Conservation (phyloP, 2,329 filamentous ascomycete species). For the Trichothecium sympodiale region DNA sequence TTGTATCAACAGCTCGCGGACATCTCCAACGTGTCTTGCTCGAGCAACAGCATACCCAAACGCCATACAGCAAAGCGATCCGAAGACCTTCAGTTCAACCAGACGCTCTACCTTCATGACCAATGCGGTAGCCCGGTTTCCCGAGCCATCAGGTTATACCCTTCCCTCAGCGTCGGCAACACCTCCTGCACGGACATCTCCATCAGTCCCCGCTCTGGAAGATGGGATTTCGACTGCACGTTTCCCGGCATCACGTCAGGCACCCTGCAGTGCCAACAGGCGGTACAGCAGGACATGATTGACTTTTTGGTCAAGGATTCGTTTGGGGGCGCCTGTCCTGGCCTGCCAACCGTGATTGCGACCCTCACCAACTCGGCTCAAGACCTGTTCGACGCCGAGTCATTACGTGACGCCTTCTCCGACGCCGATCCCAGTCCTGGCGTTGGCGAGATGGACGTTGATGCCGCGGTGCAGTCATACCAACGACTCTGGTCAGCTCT, state of each 20-base stretch:
- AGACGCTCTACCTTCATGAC: conserved; percentile 20
- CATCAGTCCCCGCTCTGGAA: conserved; percentile 15
- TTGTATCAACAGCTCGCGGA: conserved; percentile 21
- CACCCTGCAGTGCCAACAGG: conserved; percentile 16
- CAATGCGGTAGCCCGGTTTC: conserved; percentile 21
- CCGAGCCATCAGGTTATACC: conserved; percentile 15
- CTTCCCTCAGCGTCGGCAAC: conserved; percentile 18
- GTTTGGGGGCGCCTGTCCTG: conserved; percentile 22
- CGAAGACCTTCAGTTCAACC: conserved; percentile 17
- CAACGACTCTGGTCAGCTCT: conserved; percentile 2
- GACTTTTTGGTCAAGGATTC: conserved; percentile 22
- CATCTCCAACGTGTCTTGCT: conserved; percentile 19
- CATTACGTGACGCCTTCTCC: conserved; percentile 8
- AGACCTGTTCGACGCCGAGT: conserved; percentile 16
- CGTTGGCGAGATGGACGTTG: conserved; percentile 3
- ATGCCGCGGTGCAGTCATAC: conserved; percentile 5
- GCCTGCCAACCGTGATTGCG: conserved; percentile 21
- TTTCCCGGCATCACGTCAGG: conserved; percentile 21
- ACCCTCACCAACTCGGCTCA: conserved; percentile 16
- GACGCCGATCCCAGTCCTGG: background rate
- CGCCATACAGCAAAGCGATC: conserved; percentile 9
- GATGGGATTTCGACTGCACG: conserved; percentile 23
- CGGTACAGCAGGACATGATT: conserved; percentile 19
- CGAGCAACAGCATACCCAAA: conserved; percentile 1
- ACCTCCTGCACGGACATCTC: conserved; percentile 17